Conservation (phyloP, 129 eudicot genomes). For the Lonicera japonica region DNA sequence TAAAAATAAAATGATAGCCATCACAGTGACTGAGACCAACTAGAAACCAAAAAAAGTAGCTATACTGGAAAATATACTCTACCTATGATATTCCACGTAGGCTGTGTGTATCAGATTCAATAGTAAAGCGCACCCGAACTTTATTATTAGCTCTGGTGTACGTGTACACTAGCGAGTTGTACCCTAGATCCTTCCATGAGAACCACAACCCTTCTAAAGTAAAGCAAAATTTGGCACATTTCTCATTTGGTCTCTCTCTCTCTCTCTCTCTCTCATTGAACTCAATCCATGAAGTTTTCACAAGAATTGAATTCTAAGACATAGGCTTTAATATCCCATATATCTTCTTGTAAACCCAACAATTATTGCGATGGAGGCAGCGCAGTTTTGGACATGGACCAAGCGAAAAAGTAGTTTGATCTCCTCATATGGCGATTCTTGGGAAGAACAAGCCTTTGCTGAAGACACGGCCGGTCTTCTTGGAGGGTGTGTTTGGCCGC, state of each 20-base stretch:
- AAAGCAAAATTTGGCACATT: slow-evolving; percentile 37
- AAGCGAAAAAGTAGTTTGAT: slow-evolving; percentile 34
- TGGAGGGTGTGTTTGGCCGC: slow-evolving; percentile 95
- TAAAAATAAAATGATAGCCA: slow-evolving; percentile 9
- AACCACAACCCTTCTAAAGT: slow-evolving; percentile 21
- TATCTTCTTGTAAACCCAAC: neutral
- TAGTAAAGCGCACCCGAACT: no score
- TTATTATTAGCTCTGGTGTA: no score
- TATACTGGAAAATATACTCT: slow-evolving; percentile 39
- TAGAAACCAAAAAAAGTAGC: slow-evolving; percentile 55
- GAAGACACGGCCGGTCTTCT: slow-evolving; percentile 80
- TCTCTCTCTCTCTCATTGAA: slow-evolving; percentile 27
- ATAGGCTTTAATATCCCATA: slow-evolving; percentile 13
- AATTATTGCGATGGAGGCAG: slow-evolving; percentile 40
- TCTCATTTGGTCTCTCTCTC: slow-evolving; percentile 19
- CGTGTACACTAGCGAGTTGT: no score
- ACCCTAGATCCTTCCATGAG: no score
- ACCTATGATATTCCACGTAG: no score
- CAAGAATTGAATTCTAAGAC: slow-evolving; percentile 30
- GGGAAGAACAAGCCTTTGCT: slow-evolving; percentile 96
- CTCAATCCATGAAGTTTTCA: slow-evolving; percentile 38
- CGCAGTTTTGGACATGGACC: slow-evolving; percentile 63
- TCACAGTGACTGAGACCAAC: slow-evolving; percentile 24
- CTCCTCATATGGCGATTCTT: slow-evolving; percentile 57
- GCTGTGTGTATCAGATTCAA: no score